Percentiles rank a stretch among this genome's conserved stretches.
phyloP scores from a whole-genome alignment of 495 filamentous ascomycete species.

The Neurospora intermedia region DNA sequence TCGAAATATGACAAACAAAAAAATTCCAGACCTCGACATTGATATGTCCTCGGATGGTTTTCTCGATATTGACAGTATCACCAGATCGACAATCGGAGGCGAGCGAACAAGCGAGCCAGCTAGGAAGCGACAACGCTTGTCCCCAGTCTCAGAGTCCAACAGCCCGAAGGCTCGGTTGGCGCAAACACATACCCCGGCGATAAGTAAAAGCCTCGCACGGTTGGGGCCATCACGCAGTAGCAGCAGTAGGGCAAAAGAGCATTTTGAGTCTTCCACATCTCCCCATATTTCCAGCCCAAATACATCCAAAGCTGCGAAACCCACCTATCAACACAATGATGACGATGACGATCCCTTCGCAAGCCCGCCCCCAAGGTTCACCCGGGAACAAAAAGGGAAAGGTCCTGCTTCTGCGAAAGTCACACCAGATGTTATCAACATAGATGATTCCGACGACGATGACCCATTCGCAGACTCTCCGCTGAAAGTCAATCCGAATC shows the following conservation, averaged over 20 bases:
- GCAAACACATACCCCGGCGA: neutral
- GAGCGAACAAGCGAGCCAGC: neutral
- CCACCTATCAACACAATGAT: neutral
- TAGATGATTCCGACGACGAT: neutral
- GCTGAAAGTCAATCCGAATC: neutral
- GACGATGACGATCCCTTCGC: neutral
- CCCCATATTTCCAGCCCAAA: slow-evolving; percentile 11
- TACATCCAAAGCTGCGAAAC: neutral
- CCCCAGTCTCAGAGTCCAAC: neutral
- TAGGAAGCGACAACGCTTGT: neutral
- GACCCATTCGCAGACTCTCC: slow-evolving; percentile 14
- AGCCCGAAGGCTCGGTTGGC: neutral
- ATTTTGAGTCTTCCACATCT: slow-evolving; percentile 12
- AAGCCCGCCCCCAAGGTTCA: neutral
- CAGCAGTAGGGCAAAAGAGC: neutral
- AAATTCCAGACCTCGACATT: neutral
- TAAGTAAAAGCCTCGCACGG: neutral
- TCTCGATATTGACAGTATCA: neutral
- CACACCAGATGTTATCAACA: neutral
- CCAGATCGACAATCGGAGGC: neutral
- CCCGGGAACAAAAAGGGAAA: neutral
- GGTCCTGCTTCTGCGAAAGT: neutral
- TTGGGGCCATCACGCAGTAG: slow-evolving; percentile 7
- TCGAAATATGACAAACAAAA: neutral
- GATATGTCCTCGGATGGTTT: neutral